Base-by-base conservation (phyloP, 371 early-diverging fungal species). In the Fennellomyces sp. region DNA sequence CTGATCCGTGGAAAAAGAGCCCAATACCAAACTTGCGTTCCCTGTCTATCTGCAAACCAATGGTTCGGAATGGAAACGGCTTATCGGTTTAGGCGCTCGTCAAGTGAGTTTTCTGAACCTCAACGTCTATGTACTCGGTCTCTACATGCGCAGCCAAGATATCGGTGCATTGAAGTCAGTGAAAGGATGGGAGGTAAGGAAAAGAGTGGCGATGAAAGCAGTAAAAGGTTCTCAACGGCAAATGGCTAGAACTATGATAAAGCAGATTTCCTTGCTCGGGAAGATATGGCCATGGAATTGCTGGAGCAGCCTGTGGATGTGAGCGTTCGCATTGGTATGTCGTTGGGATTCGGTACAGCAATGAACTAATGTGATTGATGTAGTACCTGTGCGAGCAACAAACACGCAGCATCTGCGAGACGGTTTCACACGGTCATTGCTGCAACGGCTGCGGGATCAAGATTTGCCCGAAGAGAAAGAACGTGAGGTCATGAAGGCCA, bases 351-450 rank as follows among this genome's bases (percentile, higher is more conserved):
- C 36, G 28, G 1, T 15, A 51, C 11, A 36, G 5, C 29, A 42
- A 56, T 23, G 23, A 31, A 10, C 15, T 10, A 12, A 19, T 10
- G 1, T 12, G 15, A 12, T n/a, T 4, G 41, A 13, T 27, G 11
- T 74, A 58, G 87, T 77, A 0, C 89, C 91, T 25, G 78, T 77
- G 12, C 81, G 85, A 26, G 65, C 73, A 39, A 88, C 91, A 3
- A 84, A 84, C 53, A 87, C 85, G 1, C 85, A 87, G 25, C 91
- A 91, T 70, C 63, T 91, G 36, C 84, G 91, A 5, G 89, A 91
- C 63, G 90, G 91, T 0, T 88, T 91, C 63, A 73, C 86, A 8
- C 73, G 87, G 5, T 63, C 79, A n/a, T 68, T 90, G 53, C 65
- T 80, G 48, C 78, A 63, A 35, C 81, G 76, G 38, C 79, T 76